Percentiles rank a stretch among this genome's conserved stretches.
Evolutionary conservation across 805 yeast species (phyloP).

Genomic region (Candida sithepensis): DNA sequence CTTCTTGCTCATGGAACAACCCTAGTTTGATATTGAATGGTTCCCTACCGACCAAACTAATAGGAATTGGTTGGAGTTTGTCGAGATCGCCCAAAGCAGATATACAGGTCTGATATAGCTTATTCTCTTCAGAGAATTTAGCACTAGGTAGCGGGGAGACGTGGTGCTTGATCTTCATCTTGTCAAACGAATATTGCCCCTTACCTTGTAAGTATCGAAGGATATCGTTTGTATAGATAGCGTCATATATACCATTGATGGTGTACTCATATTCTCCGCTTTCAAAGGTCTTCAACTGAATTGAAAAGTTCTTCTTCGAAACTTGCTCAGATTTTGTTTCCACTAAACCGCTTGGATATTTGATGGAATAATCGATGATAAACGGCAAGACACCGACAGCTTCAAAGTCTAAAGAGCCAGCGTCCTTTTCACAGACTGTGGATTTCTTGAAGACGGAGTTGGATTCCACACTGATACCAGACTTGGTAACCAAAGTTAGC

Average conservation of each 20-base stretch:
- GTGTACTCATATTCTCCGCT: slow-evolving; percentile 62
- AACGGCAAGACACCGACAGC: slow-evolving; percentile 63
- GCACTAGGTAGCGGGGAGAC: slow-evolving; percentile 65
- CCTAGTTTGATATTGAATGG: slow-evolving; percentile 61
- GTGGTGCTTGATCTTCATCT: slow-evolving; percentile 42
- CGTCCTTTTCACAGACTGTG: slow-evolving; percentile 24
- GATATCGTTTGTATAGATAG: slow-evolving; percentile 48
- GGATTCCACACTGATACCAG: slow-evolving; percentile 3
- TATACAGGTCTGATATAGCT: slow-evolving; percentile 28
- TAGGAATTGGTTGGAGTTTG: slow-evolving; percentile 46
- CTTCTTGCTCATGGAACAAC: slow-evolving; percentile 58
- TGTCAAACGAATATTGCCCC: slow-evolving; percentile 24
- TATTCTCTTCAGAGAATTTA: slow-evolving; percentile 17
- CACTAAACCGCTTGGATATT: slow-evolving; percentile 50
- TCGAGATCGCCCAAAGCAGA: slow-evolving; percentile 22
- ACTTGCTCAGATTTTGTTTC: slow-evolving; percentile 41
- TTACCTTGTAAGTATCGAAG: slow-evolving; percentile 24
- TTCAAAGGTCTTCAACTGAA: slow-evolving; percentile 38
- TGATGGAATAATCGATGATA: slow-evolving; percentile 60
- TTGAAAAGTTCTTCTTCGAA: slow-evolving; percentile 35
- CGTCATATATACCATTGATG: slow-evolving; percentile 63
- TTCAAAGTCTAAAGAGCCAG: slow-evolving; percentile 32
- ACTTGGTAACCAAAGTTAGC: slow-evolving; percentile 11
- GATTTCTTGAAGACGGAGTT: slow-evolving; percentile 8
- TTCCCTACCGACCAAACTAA: slow-evolving; percentile 52